phyloP scores from a whole-genome alignment of 2,329 filamentous ascomycete genomes.

The Cladorrhinum sp. region DNA sequence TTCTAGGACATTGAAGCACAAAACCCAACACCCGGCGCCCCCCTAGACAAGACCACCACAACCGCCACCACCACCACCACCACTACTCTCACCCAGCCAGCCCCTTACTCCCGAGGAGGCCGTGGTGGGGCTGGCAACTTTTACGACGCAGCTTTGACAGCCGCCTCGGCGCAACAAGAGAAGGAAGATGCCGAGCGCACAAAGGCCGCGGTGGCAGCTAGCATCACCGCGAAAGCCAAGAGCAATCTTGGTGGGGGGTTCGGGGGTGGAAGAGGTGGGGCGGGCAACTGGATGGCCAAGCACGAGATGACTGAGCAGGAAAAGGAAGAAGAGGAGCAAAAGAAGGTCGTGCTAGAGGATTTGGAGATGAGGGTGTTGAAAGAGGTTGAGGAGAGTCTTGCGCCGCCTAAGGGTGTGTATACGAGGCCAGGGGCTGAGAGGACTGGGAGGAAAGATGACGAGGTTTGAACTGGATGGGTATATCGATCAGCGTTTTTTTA shows the following conservation, averaged over 20 bases:
- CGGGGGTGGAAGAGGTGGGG: conserved; percentile 54
- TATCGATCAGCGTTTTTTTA: neutral
- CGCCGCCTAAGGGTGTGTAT: conserved; percentile 47
- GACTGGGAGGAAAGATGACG: conserved; percentile 12
- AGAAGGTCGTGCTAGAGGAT: conserved; percentile 35
- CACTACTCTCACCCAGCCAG: conserved; percentile 4
- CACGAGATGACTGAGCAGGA: conserved; percentile 27
- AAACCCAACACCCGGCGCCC: conserved; percentile 17
- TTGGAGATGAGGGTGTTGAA: conserved; percentile 43
- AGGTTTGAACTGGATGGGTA: neutral
- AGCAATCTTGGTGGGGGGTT: conserved; percentile 23
- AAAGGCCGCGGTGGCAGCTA: conserved; percentile 35
- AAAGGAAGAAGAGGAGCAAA: conserved; percentile 31
- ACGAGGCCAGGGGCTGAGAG: conserved; percentile 29
- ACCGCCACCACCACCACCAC: conserved; percentile 7
- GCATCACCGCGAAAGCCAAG: conserved; percentile 23
- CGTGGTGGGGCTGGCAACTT: conserved; percentile 64
- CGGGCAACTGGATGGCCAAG: conserved; percentile 49
- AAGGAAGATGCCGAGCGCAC: conserved; percentile 36
- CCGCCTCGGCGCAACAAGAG: conserved; percentile 28
- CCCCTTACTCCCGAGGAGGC: conserved; percentile 43
- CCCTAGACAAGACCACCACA: conserved; percentile 9
- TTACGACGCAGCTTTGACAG: conserved; percentile 37
- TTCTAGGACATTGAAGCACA: conserved; percentile 36
- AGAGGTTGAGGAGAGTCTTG: conserved; percentile 48